A percentile compares a stretch with the other conserved stretches of the same genome.
Conservation (phyloP, 306 rosid genomes). For the Pterocarpus santalinus region DNA sequence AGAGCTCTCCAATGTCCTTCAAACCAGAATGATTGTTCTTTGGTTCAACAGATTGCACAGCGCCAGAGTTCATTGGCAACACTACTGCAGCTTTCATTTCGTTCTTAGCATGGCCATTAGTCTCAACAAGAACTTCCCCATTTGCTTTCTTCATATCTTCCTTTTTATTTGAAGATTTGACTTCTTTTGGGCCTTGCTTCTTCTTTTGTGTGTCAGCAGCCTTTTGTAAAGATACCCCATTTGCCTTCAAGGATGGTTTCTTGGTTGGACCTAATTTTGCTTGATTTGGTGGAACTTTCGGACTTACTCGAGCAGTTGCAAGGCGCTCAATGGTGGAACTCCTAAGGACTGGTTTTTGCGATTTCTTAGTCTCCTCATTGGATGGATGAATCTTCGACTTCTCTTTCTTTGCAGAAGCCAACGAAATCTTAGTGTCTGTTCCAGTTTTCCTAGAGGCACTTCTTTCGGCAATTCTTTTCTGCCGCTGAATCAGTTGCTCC, state of each 20-base stretch:
- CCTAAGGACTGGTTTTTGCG: slow-evolving; percentile 67
- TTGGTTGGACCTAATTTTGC: slow-evolving; percentile 58
- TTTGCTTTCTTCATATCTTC: slow-evolving; percentile 51
- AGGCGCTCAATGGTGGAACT: slow-evolving; percentile 90
- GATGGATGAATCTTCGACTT: slow-evolving; percentile 62
- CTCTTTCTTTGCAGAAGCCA: slow-evolving; percentile 55
- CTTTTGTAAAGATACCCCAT: slow-evolving; percentile 57
- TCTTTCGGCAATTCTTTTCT: slow-evolving; percentile 96
- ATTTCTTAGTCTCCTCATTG: slow-evolving; percentile 64
- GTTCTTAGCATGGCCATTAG: slow-evolving; percentile 53
- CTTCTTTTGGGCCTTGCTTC: slow-evolving; percentile 66
- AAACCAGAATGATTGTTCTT: slow-evolving; percentile 40
- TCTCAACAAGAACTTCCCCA: slow-evolving; percentile 49
- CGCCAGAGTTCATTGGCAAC: slow-evolving; percentile 50
- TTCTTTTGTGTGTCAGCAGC: slow-evolving; percentile 56
- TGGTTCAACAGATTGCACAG: slow-evolving; percentile 48
- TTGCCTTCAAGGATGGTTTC: slow-evolving; percentile 64
- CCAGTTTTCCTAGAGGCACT: slow-evolving; percentile 66
- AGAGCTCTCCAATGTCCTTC: slow-evolving; percentile 54
- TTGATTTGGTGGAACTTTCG: slow-evolving; percentile 55
- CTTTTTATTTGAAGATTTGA: slow-evolving; percentile 59
- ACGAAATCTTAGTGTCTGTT: slow-evolving; percentile 49
- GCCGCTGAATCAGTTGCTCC: slow-evolving; percentile 72
- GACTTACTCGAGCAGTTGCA: slow-evolving; percentile 67
- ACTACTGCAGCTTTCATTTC: slow-evolving; percentile 49